Base-by-base conservation (phyloP, 2,329 filamentous ascomycete species). In the Fusarium siculi region DNA sequence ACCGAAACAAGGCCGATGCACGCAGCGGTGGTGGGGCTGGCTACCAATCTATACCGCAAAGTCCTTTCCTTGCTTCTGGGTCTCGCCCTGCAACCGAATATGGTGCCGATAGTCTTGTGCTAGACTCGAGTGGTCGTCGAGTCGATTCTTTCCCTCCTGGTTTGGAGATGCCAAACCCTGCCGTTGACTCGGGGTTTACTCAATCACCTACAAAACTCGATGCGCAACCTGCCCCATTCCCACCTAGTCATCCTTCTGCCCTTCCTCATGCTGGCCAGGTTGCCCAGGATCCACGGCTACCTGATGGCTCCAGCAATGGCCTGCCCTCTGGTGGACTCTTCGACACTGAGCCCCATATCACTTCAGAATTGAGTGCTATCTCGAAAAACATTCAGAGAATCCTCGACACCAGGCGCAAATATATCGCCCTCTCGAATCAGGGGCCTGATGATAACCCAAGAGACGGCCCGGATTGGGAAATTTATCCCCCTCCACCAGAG, bases 401-500 rank as follows among this genome's bases (percentile, higher is more conserved):
- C n/a, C 83, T 98, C 50, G 94, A 98, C 76, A 87, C 95, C 44
- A 91, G 96, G 68, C 92, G 95, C 80, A 97, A 94, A 78, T 99
- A 98, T 82, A 93, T 98, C 58, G 86, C 90, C 3, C 83, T 98
- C 21, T 98, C 96, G 0, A 85, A 95, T 25, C 96, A 99, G 79
- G 89, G 93, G 15, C 88, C 92, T 12, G 88, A 90, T 18, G 94
- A 97, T 79, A 98, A 98, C 75, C 96, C 96, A 2, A 94, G 94
- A 77, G 95, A 98, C 80, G 89, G 93, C 23, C 88, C 91, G 1
- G 88, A 87, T 55, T 99, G 96, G 96, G 87, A 89, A 60, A 94
- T 99, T 49, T 98, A 98, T 78, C 96, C 96, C 15, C 91, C 93
- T 19, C 95, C 95, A 9, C 96, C 96, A 10, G 93, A 97, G 77